Conservation (phyloP, 768 basidiomycete genomes). For the Plicaturopsis crispa region DNA sequence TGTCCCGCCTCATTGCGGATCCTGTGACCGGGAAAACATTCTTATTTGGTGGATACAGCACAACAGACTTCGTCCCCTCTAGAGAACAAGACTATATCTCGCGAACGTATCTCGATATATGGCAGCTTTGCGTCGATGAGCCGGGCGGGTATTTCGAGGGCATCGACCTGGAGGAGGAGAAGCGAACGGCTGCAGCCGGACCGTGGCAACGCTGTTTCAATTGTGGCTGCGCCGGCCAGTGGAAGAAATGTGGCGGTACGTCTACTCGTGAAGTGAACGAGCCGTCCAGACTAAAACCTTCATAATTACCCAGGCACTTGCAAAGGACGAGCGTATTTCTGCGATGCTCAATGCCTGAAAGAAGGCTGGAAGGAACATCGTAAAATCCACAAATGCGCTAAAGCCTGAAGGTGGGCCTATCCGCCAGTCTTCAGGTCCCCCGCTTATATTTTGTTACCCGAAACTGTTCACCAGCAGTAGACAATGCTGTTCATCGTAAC, state of each 20-base stretch:
- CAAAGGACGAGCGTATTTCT: constrained; percentile 20
- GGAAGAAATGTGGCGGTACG: constrained; percentile 32
- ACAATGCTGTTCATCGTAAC: no score
- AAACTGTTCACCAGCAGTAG: no score
- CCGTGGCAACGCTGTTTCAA: constrained; percentile 33
- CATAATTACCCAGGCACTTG: constrained; percentile 13
- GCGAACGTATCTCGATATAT: constrained; percentile 27
- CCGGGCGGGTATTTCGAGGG: constrained; percentile 28
- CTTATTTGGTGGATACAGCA: constrained; percentile 33
- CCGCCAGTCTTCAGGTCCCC: no score
- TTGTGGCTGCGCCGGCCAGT: constrained; percentile 27
- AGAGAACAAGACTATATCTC: constrained; percentile 18
- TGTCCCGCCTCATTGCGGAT: constrained; percentile 24
- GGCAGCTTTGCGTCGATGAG: constrained; percentile 29
- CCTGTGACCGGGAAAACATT: constrained; percentile 28
- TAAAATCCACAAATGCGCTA: constrained; percentile 7
- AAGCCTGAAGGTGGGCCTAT: no score
- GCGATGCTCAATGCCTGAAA: constrained; percentile 17
- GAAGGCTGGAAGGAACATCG: constrained; percentile 2
- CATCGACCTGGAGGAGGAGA: constrained; percentile 29
- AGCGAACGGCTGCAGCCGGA: constrained; percentile 26
- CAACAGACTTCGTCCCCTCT: constrained; percentile 26
- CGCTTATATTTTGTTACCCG: no score
- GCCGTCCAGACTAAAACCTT: background rate
- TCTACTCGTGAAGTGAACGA: background rate